phyloP scores from a whole-genome alignment of 108 stramenopile species.

The Fistulifera solaris region DNA sequence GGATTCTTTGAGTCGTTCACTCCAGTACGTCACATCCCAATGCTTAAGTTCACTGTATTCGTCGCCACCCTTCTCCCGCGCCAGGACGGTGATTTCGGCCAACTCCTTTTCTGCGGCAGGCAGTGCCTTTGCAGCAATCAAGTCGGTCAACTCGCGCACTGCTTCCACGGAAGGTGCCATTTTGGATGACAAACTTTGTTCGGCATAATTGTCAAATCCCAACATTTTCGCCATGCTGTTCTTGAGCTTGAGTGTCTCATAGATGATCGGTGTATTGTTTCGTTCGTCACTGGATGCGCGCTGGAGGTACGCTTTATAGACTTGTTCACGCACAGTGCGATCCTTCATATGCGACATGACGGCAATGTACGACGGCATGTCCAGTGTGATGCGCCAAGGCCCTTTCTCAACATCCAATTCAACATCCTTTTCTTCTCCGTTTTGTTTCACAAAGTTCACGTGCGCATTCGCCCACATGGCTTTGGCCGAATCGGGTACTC shows the following conservation, averaged over 20 bases:
- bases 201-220: slow-evolving; percentile 88
- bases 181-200: slow-evolving; percentile 77
- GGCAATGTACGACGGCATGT: slow-evolving; percentile 90
- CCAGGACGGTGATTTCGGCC: slow-evolving; percentile 74
- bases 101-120: slow-evolving; percentile 88
- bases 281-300: slow-evolving; percentile 65
- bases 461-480: slow-evolving; percentile 86
- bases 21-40: slow-evolving; percentile 90
- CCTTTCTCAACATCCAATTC: slow-evolving; percentile 76
- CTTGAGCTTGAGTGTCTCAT: slow-evolving; percentile 80
- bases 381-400: slow-evolving; percentile 92
- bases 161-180: slow-evolving; percentile 86
- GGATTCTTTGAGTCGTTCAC: slow-evolving; percentile 89
- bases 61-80: slow-evolving; percentile 67
- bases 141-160: slow-evolving; percentile 77
- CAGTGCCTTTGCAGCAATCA: slow-evolving; percentile 87
- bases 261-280: slow-evolving; percentile 89
- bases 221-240: slow-evolving; percentile 75
- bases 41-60: slow-evolving; percentile 73
- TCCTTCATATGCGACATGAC: slow-evolving; percentile 87
- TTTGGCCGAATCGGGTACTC: slow-evolving; percentile 86
- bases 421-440: slow-evolving; percentile 28
- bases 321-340: slow-evolving; percentile 79
- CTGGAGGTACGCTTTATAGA: slow-evolving; percentile 85
- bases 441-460: slow-evolving; percentile 4